Conservation (phyloP, 202 grass and related monocot species). For the Schoenoplectus triqueter region DNA sequence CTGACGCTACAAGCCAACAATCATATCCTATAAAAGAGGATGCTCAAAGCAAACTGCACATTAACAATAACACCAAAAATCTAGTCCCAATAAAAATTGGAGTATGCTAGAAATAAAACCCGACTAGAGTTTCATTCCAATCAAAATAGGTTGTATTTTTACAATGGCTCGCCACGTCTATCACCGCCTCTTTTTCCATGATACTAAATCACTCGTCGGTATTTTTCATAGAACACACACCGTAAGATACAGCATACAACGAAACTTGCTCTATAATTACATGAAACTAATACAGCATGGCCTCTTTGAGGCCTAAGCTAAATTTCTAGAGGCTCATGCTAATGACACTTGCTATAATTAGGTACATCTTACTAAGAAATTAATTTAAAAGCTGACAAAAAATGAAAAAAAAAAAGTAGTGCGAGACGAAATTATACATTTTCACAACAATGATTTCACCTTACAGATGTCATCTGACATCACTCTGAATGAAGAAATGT, state of each 20-base stretch:
- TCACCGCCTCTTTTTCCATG: neutral
- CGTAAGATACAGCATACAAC: neutral
- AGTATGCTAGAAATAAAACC: too few species aligned
- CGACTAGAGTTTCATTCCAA: too few species aligned
- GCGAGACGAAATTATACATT: constrained; percentile 24
- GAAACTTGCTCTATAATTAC: constrained; percentile 37
- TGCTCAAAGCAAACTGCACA: neutral
- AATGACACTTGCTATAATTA: constrained; percentile 33
- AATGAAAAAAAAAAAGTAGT: neutral
- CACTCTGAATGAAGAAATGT: neutral
- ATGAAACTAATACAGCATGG: constrained; percentile 35
- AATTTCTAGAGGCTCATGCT: neutral
- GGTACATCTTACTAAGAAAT: constrained; percentile 38
- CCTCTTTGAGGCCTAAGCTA: constrained; percentile 38
- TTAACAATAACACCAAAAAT: too few species aligned
- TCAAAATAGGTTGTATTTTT: too few species aligned
- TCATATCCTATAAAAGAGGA: neutral
- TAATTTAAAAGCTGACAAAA: constrained; percentile 7
- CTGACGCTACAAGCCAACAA: neutral
- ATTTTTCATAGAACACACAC: neutral
- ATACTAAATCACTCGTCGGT: neutral
- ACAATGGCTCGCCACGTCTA: too few species aligned
- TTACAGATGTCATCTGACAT: constrained; percentile 16
- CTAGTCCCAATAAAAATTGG: too few species aligned
- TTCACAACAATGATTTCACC: constrained; percentile 11